These are phyloP conservation scores for Fusarium xylarioides DNA, from an alignment of 2,329 filamentous ascomycete species.

Conservation along the genomic window DNA sequence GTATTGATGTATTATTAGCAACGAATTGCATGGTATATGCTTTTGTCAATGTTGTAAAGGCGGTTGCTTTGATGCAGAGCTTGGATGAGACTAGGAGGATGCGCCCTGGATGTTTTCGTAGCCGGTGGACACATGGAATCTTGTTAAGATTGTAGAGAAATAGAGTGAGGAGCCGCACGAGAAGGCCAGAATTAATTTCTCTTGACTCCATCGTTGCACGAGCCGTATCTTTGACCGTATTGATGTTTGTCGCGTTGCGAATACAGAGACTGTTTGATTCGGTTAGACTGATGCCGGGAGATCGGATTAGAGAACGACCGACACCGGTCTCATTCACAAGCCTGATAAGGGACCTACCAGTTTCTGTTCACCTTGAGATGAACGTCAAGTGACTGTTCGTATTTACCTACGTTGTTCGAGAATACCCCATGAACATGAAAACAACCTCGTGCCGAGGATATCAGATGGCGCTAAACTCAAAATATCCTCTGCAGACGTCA, in stretches of 20 bases:
- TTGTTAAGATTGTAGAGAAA: rapidly evolving
- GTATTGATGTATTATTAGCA: conserved; percentile 15
- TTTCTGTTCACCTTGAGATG: no score
- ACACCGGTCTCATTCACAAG: background rate
- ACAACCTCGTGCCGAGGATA: background rate
- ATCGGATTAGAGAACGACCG: background rate
- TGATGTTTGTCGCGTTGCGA: background rate
- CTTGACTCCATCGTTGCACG: background rate
- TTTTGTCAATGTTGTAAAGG: conserved; percentile 4
- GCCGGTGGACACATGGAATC: rapidly evolving
- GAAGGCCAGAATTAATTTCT: background rate
- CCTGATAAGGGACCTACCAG: background rate
- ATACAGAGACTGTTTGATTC: rapidly evolving
- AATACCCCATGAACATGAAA: background rate
- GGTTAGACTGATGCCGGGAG: background rate
- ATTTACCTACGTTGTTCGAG: background rate
- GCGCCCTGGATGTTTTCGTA: background rate
- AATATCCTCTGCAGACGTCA: background rate
- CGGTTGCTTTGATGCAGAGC: background rate
- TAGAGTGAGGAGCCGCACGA: rapidly evolving
- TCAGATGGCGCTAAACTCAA: background rate
- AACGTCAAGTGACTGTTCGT: rapidly evolving
- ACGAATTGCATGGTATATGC: conserved; percentile 23
- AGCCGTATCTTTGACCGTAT: rapidly evolving
- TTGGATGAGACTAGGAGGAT: background rate